These are phyloP conservation scores for Hymenoscyphus fructigenus DNA, from an alignment of 2,329 filamentous ascomycete genomes.

Conservation along the genomic window DNA sequence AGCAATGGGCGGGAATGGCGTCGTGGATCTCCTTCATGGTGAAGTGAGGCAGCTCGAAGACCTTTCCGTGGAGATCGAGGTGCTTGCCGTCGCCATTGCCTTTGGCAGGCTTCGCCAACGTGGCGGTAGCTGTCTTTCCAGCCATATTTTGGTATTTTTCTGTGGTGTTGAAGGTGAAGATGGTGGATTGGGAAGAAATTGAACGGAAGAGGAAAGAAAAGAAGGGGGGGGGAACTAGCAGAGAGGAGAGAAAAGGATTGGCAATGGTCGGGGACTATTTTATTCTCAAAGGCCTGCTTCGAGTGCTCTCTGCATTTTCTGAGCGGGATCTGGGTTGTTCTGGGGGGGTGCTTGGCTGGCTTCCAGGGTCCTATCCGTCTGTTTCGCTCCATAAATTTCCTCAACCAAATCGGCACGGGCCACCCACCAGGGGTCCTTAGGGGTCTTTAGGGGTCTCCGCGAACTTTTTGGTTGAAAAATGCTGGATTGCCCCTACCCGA, in stretches of 20 bases:
- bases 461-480: no score
- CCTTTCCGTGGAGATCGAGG: constrained; percentile 37
- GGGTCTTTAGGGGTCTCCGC: background rate
- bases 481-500: no score
- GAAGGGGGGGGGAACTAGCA: background rate
- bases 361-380: background rate
- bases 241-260: background rate
- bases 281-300: background rate
- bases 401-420: background rate
- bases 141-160: background rate
- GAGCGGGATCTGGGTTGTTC: background rate
- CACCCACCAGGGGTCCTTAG: background rate
- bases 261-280: background rate
- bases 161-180: background rate
- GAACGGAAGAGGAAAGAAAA: background rate
- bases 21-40: constrained; percentile 40
- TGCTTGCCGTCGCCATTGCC: constrained; percentile 44
- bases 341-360: background rate
- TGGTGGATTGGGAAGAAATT: background rate
- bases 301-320: background rate
- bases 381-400: background rate
- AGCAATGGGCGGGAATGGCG: constrained; percentile 63
- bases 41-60: constrained; percentile 36
- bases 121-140: constrained; percentile 6
- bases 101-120: background rate